phyloP scores from a whole-genome alignment of 2,329 filamentous ascomycete species.

The Aspergillus ibericus region DNA sequence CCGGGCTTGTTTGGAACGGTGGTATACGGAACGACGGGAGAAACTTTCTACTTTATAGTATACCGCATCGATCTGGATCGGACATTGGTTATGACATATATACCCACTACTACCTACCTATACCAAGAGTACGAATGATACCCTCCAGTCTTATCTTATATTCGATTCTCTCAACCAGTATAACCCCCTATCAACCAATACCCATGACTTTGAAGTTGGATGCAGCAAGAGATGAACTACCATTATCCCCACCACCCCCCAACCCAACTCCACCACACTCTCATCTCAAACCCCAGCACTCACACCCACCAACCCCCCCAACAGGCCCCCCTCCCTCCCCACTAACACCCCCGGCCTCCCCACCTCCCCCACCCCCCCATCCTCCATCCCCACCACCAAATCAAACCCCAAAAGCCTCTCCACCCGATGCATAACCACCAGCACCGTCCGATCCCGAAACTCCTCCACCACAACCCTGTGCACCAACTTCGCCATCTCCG shows the following conservation, averaged over 20 bases:
- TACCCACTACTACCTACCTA: no score
- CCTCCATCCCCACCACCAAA: not conserved
- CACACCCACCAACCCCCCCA: not conserved
- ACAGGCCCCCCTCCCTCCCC: not conserved
- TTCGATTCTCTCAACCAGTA: no score
- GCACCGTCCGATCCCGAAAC: not conserved
- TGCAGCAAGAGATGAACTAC: no score
- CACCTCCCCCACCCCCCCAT: not conserved
- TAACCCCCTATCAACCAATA: no score
- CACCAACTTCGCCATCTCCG: not conserved
- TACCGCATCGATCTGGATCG: no score
- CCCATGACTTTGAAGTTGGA: no score
- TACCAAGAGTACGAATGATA: no score
- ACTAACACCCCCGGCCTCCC: not conserved
- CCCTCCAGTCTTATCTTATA: no score
- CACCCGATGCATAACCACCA: not conserved
- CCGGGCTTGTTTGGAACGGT: conserved; percentile 73
- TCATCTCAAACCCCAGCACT: not conserved
- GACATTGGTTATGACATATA: no score
- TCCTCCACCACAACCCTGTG: not conserved
- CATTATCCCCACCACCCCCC: not conserved
- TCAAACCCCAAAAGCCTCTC: not conserved
- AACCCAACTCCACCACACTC: no score
- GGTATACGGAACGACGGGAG: conserved; percentile 70
- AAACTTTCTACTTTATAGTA: conserved; percentile 28